Evolutionary conservation across 768 basidiomycete species (phyloP), one percentile per base, ranked within the genome.

Genomic region (Lactarius evosmus): DNA sequence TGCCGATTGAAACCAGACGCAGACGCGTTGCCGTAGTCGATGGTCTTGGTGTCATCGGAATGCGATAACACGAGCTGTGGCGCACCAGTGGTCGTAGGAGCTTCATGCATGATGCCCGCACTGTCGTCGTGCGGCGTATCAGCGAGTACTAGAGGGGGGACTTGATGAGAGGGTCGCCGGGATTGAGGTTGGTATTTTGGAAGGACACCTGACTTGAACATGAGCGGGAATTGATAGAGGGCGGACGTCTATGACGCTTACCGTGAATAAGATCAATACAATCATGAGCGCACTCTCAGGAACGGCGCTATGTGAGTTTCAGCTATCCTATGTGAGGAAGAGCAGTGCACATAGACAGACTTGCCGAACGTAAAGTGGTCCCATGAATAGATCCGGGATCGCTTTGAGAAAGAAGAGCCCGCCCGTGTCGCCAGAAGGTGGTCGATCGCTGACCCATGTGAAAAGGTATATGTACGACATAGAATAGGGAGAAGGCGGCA

Each of bases 401-500:
- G 96, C 96, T 74, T 87, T 91, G n/a, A 95, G 95, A 81, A 94
- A 98, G 80, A 97, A 98, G 56, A 91, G 73, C 0, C 96, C 96
- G 38, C 96, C 95, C 0, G 95, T 96, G 61, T 96, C 95, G 55
- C 78, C 78, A 6, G 80, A 75, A 0, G 80, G 74, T 5, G 87
- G 83, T 72, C 93, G 88, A 59, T 91, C 87, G 70, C 85, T 84
- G 62, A 84, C 85, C 75, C 75, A 76, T 19, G 72, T 63, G 70
- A 75, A 75, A 22, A 72, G 66, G 62, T 75, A 76, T 69, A 91
- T 93, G 82, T 91, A 94, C 38, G 60, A 85, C 76, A 74, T 89
- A 95, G 76, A 93, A 91, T 50, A 87, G 74, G 73, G 89, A 87
- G 79, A 98, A 97, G 1, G 91, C 85, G 29, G 81, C 79, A 66